Evolutionary conservation across 495 filamentous ascomycete genomes (phyloP), one percentile per base, ranked within the genome.

Genomic region (Penicillium silybi): DNA sequence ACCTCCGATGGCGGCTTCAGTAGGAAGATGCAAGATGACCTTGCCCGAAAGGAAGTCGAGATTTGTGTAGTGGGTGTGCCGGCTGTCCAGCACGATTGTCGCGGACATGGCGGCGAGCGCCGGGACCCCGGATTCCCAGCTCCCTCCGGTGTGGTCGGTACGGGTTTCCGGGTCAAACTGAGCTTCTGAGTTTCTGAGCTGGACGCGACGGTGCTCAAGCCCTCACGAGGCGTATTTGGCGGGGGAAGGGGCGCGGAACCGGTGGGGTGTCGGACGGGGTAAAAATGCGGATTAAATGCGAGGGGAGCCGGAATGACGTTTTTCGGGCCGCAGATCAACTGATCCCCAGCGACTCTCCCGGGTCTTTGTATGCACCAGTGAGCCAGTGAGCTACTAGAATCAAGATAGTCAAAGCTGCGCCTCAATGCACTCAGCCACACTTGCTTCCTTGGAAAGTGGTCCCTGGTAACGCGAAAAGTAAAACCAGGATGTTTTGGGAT

Each of bases 61-160:
- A 61, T 97, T 97, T 50, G 93, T 96, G 68, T 87, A 96, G 70
- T 87, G 85, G 43, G 79, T 73, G 53, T 85, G 85, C 20, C 77
- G 81, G 42, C 84, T 81, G 56, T 95, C 89, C 51, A 97, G 79
- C 50, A 82, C 69, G 66, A 96, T 84, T 46, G 80, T 79, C 56
- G 90, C 87, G 29, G 86, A 86, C 90, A 95, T 95, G 58, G 67
- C 60, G 72, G 52, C 58, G 54, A 52, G 53, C 50, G 57, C 63
- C 45, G 52, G 53, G 50, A 48, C 49, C 51, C 50, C 27, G 57
- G 44, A 38, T 16, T 29, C 32, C 32, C n/a, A 34, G 9, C 10
- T 49, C 41, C 10, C 20, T 43, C 20, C 25, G 53, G 25, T 46
- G 41, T 10, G 43, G 29, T 35, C 23, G 4, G 6, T 13, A n/a